Evolutionary conservation across 2,329 filamentous ascomycete genomes (phyloP).

Genomic region (Pestalotiopsis sp.): DNA sequence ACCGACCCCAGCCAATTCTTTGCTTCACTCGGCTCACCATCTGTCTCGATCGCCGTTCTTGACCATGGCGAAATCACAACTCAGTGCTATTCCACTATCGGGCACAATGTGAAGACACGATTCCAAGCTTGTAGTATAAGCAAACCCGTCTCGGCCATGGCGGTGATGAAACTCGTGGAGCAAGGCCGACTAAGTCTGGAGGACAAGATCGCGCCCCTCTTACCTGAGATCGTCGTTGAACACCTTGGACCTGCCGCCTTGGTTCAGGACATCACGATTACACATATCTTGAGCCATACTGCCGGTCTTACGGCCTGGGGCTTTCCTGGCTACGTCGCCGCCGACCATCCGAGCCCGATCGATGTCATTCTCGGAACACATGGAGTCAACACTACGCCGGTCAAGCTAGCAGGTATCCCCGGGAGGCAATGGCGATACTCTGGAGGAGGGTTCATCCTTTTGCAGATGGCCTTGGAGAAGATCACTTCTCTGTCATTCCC

Average conservation of each 20-base stretch:
- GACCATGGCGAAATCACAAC: conserved; percentile 5
- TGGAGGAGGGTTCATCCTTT: conserved; percentile 3
- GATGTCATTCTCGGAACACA: conserved; percentile 3
- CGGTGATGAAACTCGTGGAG: conserved; percentile 8
- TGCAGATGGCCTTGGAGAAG: conserved; percentile 10
- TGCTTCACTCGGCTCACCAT: conserved; percentile 10
- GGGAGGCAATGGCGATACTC: conserved; percentile 7
- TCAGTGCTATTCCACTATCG: conserved; percentile 4
- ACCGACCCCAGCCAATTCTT: conserved; percentile 2
- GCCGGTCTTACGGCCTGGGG: not conserved
- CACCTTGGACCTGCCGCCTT: conserved; percentile 3
- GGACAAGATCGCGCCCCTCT: conserved; percentile 7
- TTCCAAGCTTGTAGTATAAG: conserved; percentile 13
- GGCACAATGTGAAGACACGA: not conserved
- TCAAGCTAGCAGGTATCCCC: not conserved
- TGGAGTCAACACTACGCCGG: not conserved
- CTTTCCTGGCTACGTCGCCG: conserved; percentile 2
- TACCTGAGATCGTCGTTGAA: not conserved
- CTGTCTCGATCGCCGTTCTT: conserved; percentile 11
- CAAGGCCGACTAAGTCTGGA: conserved; percentile 4
- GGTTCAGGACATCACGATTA: conserved; percentile 9
- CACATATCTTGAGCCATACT: conserved; percentile 9
- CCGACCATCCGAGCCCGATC: not conserved
- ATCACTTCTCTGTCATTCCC: not conserved
- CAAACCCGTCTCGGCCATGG: conserved; percentile 2